Evolutionary conservation across 345 rosid species (phyloP).

Genomic region (Hirschfeldia incana): DNA sequence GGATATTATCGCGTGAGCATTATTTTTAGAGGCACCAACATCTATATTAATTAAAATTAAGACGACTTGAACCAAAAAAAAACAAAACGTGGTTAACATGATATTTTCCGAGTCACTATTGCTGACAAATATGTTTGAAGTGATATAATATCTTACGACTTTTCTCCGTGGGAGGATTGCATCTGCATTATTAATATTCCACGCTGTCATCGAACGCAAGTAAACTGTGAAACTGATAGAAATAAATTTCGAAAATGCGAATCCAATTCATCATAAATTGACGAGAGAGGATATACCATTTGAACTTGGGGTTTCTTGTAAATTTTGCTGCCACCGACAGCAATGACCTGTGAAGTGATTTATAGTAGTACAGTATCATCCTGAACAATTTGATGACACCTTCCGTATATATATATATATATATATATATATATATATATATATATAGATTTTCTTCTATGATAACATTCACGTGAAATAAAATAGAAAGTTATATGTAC

Average conservation of each 20-base stretch:
- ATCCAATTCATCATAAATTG: slow-evolving; percentile 25
- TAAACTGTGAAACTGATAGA: neutral
- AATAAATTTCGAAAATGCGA: neutral
- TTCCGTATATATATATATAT: neutral
- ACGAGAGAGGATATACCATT: neutral
- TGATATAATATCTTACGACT: slow-evolving; percentile 3
- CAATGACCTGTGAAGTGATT: neutral
- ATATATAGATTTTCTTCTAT: neutral
- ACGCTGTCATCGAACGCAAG: slow-evolving; percentile 21
- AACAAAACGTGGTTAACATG: no score
- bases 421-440: no score
- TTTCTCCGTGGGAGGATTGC: neutral
- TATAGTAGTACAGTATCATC: neutral
- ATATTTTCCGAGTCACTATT: neutral
- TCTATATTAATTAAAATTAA: neutral
- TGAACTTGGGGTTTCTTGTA: neutral
- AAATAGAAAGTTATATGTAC: neutral
- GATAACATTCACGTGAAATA: neutral
- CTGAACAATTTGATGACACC: neutral
- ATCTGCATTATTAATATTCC: slow-evolving; percentile 16
- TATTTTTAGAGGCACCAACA: neutral
- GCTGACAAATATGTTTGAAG: neutral
- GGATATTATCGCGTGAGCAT: neutral
- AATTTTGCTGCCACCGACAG: neutral
- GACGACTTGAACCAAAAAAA: neutral